A percentile compares a stretch with the other conserved stretches of the same genome.
phyloP scores from a whole-genome alignment of 805 yeast species.

The Peterozyma xylosa region DNA sequence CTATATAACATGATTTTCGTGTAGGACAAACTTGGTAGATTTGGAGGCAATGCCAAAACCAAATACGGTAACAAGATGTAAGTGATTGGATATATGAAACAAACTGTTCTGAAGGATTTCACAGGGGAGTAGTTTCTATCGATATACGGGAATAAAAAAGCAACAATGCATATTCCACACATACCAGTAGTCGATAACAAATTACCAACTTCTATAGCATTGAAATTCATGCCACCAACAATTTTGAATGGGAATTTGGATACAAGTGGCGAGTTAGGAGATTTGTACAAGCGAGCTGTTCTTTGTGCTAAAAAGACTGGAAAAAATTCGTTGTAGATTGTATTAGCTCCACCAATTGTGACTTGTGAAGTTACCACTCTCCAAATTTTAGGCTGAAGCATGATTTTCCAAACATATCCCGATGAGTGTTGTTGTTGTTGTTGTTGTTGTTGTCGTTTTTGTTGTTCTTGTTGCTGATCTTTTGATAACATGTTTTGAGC shows the following conservation, averaged over 20 bases:
- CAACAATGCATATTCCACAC: constrained; percentile 39
- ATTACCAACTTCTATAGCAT: constrained; percentile 37
- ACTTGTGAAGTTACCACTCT: constrained; percentile 9
- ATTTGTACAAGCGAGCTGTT: constrained; percentile 11
- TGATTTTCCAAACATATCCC: neutral
- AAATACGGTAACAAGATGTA: constrained; percentile 40
- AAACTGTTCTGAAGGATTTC: constrained; percentile 30
- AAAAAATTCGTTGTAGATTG: constrained; percentile 40
- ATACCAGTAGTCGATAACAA: constrained; percentile 46
- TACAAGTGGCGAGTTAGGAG: constrained; percentile 4
- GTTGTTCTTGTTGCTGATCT: neutral
- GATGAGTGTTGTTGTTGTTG: neutral
- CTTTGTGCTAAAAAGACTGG: constrained; percentile 43
- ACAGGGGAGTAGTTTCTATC: constrained; percentile 40
- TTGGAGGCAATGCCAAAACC: constrained; percentile 28
- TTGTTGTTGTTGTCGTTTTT: neutral
- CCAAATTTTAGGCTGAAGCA: neutral
- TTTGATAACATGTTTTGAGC: neutral
- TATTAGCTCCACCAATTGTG: constrained; percentile 22
- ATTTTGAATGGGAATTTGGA: constrained; percentile 40
- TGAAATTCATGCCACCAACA: constrained; percentile 45
- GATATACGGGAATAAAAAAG: constrained; percentile 41
- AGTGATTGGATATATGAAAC: constrained; percentile 34
- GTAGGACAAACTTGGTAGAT: constrained; percentile 16
- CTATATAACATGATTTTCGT: constrained; percentile 16